Evolutionary conservation across 805 yeast genomes (phyloP).

Genomic region (Saccharomycopsis oosterbeekiorum): DNA sequence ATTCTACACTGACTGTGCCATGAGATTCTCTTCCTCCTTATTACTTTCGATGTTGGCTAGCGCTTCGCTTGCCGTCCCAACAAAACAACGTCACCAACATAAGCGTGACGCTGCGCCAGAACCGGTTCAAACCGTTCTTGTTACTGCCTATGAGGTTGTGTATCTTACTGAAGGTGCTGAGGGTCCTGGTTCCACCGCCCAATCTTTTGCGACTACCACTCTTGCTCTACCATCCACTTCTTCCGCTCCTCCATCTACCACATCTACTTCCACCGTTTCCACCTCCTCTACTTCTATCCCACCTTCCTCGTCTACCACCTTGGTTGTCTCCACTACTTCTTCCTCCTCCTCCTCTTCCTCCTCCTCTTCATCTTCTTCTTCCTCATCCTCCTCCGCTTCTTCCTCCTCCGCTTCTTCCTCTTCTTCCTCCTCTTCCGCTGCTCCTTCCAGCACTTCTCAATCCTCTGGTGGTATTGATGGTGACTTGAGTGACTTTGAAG

Average conservation of each 20-base stretch:
- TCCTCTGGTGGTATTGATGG: slow-evolving; percentile 38
- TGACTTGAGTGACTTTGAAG: slow-evolving; percentile 39
- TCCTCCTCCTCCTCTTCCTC: slow-evolving; percentile 29
- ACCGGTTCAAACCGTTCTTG: neutral
- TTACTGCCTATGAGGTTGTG: neutral
- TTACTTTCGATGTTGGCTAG: neutral
- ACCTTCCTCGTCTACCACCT: slow-evolving; percentile 27
- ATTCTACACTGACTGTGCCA: neutral
- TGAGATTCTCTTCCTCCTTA: neutral
- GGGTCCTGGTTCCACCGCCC: neutral
- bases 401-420: slow-evolving; percentile 66
- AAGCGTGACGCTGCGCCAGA: neutral
- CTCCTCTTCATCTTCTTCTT: slow-evolving; percentile 53
- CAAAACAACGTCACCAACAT: neutral
- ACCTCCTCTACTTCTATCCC: slow-evolving; percentile 23
- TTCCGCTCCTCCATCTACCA: neutral
- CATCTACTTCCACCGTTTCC: slow-evolving; percentile 26
- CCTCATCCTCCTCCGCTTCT: slow-evolving; percentile 41
- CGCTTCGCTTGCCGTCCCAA: neutral
- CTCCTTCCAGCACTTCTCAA: slow-evolving; percentile 28
- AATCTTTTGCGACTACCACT: neutral
- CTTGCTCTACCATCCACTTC: neutral
- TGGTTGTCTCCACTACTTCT: slow-evolving; percentile 13
- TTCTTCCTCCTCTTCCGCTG: slow-evolving; percentile 24
- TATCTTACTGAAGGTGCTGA: neutral